Percentiles rank a stretch among this genome's conserved stretches.
These are phyloP conservation scores for Coelastrella sp. DNA, from an alignment of 139 green algal species.

Conservation along the genomic window DNA sequence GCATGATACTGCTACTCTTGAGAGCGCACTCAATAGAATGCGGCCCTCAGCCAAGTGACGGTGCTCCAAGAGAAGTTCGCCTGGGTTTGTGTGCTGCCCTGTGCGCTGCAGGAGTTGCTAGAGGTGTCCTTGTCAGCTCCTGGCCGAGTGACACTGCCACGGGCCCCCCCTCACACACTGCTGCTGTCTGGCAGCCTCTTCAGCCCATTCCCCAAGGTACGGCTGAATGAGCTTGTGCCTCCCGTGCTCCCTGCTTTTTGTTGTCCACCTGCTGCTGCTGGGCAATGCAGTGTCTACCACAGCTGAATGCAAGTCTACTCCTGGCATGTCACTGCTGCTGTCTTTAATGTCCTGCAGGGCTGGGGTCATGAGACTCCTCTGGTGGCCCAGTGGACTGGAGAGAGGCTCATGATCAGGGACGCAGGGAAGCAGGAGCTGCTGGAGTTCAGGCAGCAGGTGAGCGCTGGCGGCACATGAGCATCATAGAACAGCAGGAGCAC, in stretches of 20 bases:
- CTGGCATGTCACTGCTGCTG: background rate
- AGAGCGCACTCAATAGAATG: too few species aligned
- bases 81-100: background rate
- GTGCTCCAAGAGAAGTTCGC: too few species aligned
- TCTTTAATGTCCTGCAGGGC: background rate
- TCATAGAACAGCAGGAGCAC: too few species aligned
- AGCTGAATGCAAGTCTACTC: too few species aligned
- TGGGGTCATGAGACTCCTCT: slow-evolving; percentile 40
- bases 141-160: slow-evolving; percentile 73
- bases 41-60: too few species aligned
- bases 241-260: background rate
- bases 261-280: background rate
- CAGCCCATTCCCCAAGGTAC: slow-evolving; percentile 39
- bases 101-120: slow-evolving; percentile 66
- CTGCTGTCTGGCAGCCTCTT: slow-evolving; percentile 73
- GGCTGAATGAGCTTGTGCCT: background rate
- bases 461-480: too few species aligned
- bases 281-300: background rate
- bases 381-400: slow-evolving; percentile 46
- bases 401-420: slow-evolving; percentile 54
- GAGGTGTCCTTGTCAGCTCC: slow-evolving; percentile 68
- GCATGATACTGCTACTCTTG: too few species aligned
- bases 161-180: slow-evolving; percentile 82
- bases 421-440: slow-evolving; percentile 46
- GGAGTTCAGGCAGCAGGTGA: slow-evolving; percentile 43